Conservation (phyloP, 805 yeast genomes). For the Sugiyamaella valdiviana region DNA sequence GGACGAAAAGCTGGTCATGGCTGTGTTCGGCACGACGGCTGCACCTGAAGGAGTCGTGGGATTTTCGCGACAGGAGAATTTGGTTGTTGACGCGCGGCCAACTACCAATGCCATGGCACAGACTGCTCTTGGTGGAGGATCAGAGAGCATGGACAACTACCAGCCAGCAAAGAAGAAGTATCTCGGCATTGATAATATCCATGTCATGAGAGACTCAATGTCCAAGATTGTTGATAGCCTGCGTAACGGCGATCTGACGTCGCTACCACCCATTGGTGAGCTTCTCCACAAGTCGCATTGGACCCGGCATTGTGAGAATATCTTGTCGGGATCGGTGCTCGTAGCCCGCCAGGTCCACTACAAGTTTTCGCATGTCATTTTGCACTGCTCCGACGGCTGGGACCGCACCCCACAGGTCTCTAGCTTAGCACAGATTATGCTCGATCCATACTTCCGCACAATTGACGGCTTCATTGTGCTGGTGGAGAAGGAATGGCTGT, state of each 20-base stretch:
- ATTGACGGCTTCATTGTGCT: conserved; percentile 78
- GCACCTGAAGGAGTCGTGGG: conserved; percentile 24
- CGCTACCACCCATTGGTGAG: conserved; percentile 47
- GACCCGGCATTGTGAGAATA: conserved; percentile 63
- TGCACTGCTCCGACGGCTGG: conserved; percentile 99
- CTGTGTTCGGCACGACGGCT: conserved; percentile 59
- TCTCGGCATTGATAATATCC: conserved; percentile 90
- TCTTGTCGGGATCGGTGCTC: conserved; percentile 69
- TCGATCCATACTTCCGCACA: conserved; percentile 88
- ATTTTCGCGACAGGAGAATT: conserved; percentile 39
- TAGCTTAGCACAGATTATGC: conserved; percentile 74
- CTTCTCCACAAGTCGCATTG: conserved; percentile 64
- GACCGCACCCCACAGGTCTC: conserved; percentile 90
- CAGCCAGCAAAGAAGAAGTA: conserved; percentile 63
- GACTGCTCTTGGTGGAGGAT: conserved; percentile 96
- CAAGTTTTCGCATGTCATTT: conserved; percentile 72
- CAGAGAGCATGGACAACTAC: conserved; percentile 87
- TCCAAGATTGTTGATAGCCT: conserved; percentile 55
- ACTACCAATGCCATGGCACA: conserved; percentile 94
- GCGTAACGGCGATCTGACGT: conserved; percentile 59
- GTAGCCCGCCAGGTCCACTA: conserved; percentile 76
- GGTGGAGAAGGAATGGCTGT: conserved; percentile 90
- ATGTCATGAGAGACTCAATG: conserved; percentile 85
- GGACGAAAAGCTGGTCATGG: conserved; percentile 76
- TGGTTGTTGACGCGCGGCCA: conserved; percentile 89